Evolutionary conservation across 441 rosid species (phyloP).

Genomic region (Aleurites moluccanus): DNA sequence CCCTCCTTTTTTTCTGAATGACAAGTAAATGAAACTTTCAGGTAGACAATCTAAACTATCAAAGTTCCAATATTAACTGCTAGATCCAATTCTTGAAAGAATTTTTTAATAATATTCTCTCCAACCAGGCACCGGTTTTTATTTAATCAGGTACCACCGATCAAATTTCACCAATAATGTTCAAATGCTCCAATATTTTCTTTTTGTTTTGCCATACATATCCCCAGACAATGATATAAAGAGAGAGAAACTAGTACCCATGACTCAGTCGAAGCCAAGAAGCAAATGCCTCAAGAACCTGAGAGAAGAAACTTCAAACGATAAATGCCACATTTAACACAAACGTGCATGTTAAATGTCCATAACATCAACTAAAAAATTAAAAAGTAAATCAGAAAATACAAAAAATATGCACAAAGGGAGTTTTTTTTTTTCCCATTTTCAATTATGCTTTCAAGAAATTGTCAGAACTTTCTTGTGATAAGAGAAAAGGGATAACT

Average conservation of each 20-base stretch:
- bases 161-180: slow-evolving; percentile 1
- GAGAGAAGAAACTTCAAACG: slow-evolving; percentile 30
- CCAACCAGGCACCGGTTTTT: not conserved
- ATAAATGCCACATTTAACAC: slow-evolving; percentile 27
- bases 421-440: not conserved
- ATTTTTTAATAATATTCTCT: not conserved
- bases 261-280: slow-evolving; percentile 97
- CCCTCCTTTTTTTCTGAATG: not conserved
- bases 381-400: no score
- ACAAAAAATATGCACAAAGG: not conserved
- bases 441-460: not conserved
- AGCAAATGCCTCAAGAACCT: slow-evolving; percentile 99
- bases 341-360: slow-evolving; percentile 18
- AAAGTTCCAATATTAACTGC: not conserved
- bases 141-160: not conserved
- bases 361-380: slow-evolving; percentile 3
- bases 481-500: not conserved
- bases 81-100: slow-evolving; percentile 3
- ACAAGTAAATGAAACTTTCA: not conserved
- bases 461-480: slow-evolving; percentile 5
- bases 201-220: not conserved
- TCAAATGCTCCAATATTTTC: slow-evolving; percentile 4
- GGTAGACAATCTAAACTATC: slow-evolving; percentile 9
- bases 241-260: slow-evolving; percentile 52
- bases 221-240: slow-evolving; percentile 4